Percentiles rank a stretch among this genome's conserved stretches.
These are phyloP conservation scores for Handroanthus guayacan DNA, from an alignment of 257 asterid species.

Conservation along the genomic window DNA sequence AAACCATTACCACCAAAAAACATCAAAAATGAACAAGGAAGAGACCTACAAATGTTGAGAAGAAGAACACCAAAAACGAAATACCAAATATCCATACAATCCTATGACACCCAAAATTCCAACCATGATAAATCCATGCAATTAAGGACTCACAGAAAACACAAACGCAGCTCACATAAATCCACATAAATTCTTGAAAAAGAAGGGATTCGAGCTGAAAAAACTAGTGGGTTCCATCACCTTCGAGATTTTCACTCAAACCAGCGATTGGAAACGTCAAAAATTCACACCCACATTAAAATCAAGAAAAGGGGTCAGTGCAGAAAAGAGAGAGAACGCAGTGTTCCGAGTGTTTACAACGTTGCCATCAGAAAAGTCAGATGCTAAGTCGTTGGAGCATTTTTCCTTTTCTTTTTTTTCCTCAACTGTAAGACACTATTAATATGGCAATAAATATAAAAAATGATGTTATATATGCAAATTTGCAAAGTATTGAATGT, in stretches of 20 bases:
- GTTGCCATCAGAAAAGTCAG: slow-evolving; percentile 52
- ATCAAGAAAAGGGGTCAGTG: slow-evolving; percentile 35
- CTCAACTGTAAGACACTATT: background rate
- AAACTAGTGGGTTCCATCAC: slow-evolving; percentile 27
- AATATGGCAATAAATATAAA: background rate
- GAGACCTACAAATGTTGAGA: background rate
- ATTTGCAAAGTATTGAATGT: slow-evolving; percentile 5
- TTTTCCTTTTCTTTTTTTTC: background rate
- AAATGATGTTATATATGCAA: background rate
- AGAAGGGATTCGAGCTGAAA: background rate
- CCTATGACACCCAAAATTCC: slow-evolving; percentile 22
- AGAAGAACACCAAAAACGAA: slow-evolving; percentile 19
- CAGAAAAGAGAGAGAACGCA: slow-evolving; percentile 30
- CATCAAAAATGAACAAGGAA: slow-evolving; percentile 14
- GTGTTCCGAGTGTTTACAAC: slow-evolving; percentile 38
- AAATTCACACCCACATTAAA: slow-evolving; percentile 41
- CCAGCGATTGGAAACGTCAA: slow-evolving; percentile 38
- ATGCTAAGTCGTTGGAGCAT: slow-evolving; percentile 42
- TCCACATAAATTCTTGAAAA: slow-evolving; percentile 21
- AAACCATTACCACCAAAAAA: slow-evolving; percentile 7
- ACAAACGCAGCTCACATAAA: background rate
- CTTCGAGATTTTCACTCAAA: slow-evolving; percentile 32
- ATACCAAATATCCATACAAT: slow-evolving; percentile 1
- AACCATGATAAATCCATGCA: slow-evolving; percentile 36
- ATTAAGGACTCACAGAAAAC: slow-evolving; percentile 34